Conservation (phyloP, 768 basidiomycete species). For the Hirschioporus abietinus region DNA sequence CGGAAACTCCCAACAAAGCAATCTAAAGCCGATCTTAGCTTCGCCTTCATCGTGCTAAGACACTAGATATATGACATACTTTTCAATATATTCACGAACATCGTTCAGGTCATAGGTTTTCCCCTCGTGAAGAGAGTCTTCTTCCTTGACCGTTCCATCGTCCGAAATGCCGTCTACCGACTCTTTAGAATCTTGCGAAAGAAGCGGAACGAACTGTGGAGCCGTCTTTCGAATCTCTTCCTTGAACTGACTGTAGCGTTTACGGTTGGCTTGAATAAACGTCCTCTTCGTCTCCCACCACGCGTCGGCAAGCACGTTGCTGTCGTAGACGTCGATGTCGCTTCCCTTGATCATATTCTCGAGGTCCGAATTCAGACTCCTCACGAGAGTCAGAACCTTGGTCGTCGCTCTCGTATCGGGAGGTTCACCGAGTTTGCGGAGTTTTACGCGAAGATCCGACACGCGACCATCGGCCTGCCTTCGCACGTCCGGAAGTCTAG, state of each 20-base stretch:
- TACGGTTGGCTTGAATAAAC: constrained; percentile 32
- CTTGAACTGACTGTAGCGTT: constrained; percentile 29
- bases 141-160: constrained; percentile 13
- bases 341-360: constrained; percentile 35
- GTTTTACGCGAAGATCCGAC: constrained; percentile 37
- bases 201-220: constrained; percentile 37
- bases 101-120: constrained; percentile 24
- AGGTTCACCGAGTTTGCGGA: constrained; percentile 31
- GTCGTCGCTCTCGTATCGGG: constrained; percentile 25
- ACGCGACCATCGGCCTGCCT: constrained; percentile 31
- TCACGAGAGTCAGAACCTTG: constrained; percentile 40
- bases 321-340: constrained; percentile 25
- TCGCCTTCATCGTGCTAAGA: neutral
- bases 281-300: constrained; percentile 28
- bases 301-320: constrained; percentile 14
- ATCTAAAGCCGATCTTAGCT: constrained; percentile 21
- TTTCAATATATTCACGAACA: constrained; percentile 29
- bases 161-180: constrained; percentile 6
- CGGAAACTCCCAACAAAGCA: constrained; percentile 39
- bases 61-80: constrained; percentile 22
- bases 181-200: constrained; percentile 11
- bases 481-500: constrained; percentile 36
- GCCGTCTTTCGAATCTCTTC: constrained; percentile 30
- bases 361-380: constrained; percentile 38
- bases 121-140: neutral